Conservation (phyloP, 768 basidiomycete species). For the Termitomyces sp. region DNA sequence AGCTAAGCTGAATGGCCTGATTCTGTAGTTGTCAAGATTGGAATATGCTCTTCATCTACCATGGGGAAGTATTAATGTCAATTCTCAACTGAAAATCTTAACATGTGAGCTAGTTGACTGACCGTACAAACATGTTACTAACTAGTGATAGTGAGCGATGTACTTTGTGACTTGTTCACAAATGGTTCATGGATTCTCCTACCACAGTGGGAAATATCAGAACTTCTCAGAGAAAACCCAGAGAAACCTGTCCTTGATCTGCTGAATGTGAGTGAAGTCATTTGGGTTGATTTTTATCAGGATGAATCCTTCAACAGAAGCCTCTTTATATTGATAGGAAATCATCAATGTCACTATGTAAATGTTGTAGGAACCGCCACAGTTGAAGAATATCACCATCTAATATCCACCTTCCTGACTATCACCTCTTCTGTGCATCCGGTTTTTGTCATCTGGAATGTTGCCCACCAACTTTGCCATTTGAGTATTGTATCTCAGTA, state of each 20-base stretch:
- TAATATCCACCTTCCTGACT: background rate
- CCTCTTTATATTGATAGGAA: background rate
- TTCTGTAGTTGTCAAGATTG: background rate
- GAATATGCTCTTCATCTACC: background rate
- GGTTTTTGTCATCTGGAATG: background rate
- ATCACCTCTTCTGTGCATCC: background rate
- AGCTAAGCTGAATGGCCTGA: background rate
- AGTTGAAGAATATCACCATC: background rate
- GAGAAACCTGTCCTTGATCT: background rate
- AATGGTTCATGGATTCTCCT: background rate
- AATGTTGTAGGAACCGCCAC: background rate
- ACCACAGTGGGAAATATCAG: background rate
- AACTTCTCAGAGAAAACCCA: too few relatives aligned
- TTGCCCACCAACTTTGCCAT: background rate
- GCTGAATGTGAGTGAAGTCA: background rate
- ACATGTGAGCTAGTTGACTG: background rate
- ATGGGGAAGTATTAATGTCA: background rate
- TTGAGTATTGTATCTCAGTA: background rate
- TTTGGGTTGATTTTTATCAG: background rate
- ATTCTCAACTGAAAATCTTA: too few relatives aligned
- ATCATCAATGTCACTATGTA: background rate
- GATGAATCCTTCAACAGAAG: background rate
- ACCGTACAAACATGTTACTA: background rate
- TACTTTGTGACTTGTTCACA: background rate
- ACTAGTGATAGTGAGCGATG: background rate